Conservation (phyloP, 768 basidiomycete species). For the Lactarius quietus region DNA sequence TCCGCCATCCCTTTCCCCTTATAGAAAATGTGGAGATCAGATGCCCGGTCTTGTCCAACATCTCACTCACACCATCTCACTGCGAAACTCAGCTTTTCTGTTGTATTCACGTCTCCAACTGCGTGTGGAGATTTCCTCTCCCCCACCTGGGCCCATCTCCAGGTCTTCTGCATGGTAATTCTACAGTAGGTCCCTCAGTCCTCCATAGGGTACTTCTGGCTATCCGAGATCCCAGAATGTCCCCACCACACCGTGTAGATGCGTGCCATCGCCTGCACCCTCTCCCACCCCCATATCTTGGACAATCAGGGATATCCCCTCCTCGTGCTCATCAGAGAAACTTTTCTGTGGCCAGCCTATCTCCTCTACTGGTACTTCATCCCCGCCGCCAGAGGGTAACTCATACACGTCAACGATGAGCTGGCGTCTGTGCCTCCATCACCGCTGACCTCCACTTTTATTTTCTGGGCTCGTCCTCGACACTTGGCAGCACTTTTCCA, state of each 20-base stretch:
- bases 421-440: no score
- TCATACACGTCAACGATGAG: conserved; percentile 49
- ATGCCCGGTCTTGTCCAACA: no score
- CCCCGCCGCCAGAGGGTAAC: no score
- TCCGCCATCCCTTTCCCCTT: neutral
- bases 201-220: conserved; percentile 61
- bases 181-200: conserved; percentile 89
- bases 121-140: conserved; percentile 64
- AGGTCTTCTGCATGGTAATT: conserved; percentile 80
- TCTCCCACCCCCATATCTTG: neutral
- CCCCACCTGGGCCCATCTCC: conserved; percentile 56
- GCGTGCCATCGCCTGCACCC: neutral
- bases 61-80: no score
- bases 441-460: no score
- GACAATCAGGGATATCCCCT: conserved; percentile 29
- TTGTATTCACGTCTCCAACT: conserved; percentile 68
- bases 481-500: no score
- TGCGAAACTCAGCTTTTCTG: no score
- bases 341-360: conserved; percentile 44
- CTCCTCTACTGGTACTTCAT: conserved; percentile 93
- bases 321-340: conserved; percentile 37
- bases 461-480: no score
- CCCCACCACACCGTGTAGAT: conserved; percentile 31
- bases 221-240: conserved; percentile 41
- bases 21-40: neutral